phyloP scores from a whole-genome alignment of 2,329 filamentous ascomycete species.

The Colletotrichum sp. region DNA sequence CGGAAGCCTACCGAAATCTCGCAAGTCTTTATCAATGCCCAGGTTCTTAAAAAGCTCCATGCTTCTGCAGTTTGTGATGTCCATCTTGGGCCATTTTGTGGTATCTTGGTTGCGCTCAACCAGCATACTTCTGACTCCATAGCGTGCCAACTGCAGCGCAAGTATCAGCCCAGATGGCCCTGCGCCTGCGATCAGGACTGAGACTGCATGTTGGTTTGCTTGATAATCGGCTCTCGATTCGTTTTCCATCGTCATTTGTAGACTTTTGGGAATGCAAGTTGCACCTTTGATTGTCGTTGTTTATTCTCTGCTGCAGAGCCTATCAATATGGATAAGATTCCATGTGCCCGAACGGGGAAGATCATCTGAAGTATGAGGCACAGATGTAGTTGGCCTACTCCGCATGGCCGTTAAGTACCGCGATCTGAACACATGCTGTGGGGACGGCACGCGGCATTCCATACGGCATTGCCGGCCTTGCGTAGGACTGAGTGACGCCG shows the following conservation, averaged over 20 bases:
- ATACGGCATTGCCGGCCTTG: neutral
- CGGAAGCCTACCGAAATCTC: neutral
- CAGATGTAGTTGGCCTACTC: neutral
- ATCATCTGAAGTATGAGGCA: neutral
- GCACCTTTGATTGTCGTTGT: neutral
- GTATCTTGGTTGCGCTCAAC: neutral
- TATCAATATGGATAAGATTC: neutral
- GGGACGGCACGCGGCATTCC: neutral
- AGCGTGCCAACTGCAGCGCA: conserved; percentile 55
- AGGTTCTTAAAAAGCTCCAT: neutral
- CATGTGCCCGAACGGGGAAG: neutral
- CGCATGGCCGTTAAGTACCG: neutral
- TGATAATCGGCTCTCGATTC: neutral
- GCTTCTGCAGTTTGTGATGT: neutral
- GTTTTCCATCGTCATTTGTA: neutral
- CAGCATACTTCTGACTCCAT: conserved; percentile 43
- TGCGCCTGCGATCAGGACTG: conserved; percentile 48
- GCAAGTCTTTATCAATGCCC: neutral
- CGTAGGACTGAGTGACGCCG: neutral
- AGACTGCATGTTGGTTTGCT: neutral
- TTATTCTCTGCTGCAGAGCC: neutral
- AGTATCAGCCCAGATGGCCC: conserved; percentile 55
- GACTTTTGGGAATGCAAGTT: neutral
- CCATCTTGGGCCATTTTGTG: neutral
- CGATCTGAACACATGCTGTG: neutral